Conservation (phyloP, 139 green algal species). For the Chlamydomonas sp. region DNA sequence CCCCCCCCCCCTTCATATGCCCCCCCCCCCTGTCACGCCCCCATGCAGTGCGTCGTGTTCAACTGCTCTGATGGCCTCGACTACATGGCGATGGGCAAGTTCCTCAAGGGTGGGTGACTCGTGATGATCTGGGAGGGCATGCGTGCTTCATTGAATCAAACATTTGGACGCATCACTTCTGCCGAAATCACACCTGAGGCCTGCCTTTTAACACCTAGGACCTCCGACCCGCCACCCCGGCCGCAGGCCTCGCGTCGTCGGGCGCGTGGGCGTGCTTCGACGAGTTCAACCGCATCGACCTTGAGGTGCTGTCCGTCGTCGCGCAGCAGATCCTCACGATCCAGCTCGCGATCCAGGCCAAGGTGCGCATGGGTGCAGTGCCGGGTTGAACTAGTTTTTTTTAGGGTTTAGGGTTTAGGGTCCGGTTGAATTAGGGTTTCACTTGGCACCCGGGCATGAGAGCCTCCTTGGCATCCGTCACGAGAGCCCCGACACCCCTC, state of each 20-base stretch:
- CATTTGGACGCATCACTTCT: too few species aligned
- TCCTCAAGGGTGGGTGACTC: constrained; percentile 53
- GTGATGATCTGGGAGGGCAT: too few species aligned
- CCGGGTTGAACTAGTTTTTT: too few species aligned
- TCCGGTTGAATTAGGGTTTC: too few species aligned
- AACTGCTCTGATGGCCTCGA: constrained; percentile 71
- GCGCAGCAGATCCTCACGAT: constrained; percentile 41
- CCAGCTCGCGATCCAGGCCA: too few species aligned
- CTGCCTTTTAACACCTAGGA: not conserved
- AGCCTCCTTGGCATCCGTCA: too few species aligned
- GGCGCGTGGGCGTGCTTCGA: constrained; percentile 84
- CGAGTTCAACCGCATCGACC: constrained; percentile 84
- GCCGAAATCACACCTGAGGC: too few species aligned
- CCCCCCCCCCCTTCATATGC: not conserved
- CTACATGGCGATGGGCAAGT: constrained; percentile 48
- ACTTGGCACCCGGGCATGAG: too few species aligned
- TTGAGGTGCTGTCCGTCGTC: constrained; percentile 70
- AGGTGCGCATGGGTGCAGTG: too few species aligned
- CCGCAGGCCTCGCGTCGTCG: constrained; percentile 20
- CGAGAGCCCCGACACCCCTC: too few species aligned
- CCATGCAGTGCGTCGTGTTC: constrained; percentile 70
- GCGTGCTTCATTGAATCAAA: too few species aligned
- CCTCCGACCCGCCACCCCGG: not conserved
- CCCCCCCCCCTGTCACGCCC: not conserved
- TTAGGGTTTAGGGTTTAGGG: too few species aligned